These are phyloP conservation scores for Boletus rubescentipes DNA, from an alignment of 768 basidiomycete species.

Conservation along the genomic window DNA sequence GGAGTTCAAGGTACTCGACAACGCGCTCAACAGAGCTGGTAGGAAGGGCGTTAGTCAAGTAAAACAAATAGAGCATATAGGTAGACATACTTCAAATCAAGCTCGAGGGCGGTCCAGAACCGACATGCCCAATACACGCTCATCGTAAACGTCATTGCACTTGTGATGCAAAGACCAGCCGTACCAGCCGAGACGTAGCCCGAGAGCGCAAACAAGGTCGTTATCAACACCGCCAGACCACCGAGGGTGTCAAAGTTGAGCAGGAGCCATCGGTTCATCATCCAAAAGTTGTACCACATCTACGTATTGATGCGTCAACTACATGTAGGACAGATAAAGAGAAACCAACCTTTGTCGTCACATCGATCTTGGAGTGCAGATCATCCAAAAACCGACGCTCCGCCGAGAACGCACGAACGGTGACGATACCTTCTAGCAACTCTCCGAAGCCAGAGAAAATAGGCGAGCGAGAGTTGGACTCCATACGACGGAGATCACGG, in stretches of 20 bases:
- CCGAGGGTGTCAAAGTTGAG: slow-evolving; percentile 82
- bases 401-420: slow-evolving; percentile 86
- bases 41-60: slow-evolving; percentile 4
- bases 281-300: slow-evolving; percentile 91
- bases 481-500: slow-evolving; percentile 85
- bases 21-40: slow-evolving; percentile 84
- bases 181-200: slow-evolving; percentile 57
- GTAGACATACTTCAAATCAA: slow-evolving; percentile 67
- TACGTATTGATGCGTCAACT: neutral
- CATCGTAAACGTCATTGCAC: slow-evolving; percentile 61
- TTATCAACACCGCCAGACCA: slow-evolving; percentile 68
- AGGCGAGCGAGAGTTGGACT: slow-evolving; percentile 82
- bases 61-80: neutral
- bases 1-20: slow-evolving; percentile 86
- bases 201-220: slow-evolving; percentile 73
- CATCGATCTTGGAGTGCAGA: slow-evolving; percentile 71
- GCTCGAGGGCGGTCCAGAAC: slow-evolving; percentile 57
- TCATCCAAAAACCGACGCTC: slow-evolving; percentile 76
- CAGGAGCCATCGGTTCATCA: slow-evolving; percentile 85
- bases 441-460: slow-evolving; percentile 85
- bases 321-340: neutral
- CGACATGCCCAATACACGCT: slow-evolving; percentile 52
- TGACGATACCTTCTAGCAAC: slow-evolving; percentile 86
- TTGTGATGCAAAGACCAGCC: slow-evolving; percentile 75
- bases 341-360: slow-evolving; percentile 64